phyloP scores from a whole-genome alignment of 495 filamentous ascomycete genomes.

The Jackrogersella minutella region DNA sequence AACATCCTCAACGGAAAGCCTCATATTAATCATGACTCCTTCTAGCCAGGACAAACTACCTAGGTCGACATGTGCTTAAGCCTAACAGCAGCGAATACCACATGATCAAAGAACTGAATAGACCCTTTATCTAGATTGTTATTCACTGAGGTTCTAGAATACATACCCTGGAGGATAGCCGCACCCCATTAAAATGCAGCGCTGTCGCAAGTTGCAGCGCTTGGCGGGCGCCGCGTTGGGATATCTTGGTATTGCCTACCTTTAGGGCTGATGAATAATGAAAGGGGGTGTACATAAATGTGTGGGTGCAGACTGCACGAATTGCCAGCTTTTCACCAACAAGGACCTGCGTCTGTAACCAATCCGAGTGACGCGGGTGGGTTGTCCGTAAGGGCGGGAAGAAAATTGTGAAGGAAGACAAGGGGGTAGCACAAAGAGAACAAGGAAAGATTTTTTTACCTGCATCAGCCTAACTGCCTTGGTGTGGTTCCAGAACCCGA shows the following conservation, averaged over 20 bases:
- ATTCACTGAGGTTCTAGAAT: constrained; percentile 31
- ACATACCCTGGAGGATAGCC: constrained; percentile 1
- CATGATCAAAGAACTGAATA: constrained; percentile 6
- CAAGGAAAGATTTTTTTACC: constrained; percentile 22
- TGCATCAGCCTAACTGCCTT: constrained; percentile 29
- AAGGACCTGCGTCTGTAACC: constrained; percentile 9
- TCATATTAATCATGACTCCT: constrained; percentile 8
- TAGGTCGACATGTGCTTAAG: background rate
- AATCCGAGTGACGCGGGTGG: constrained; percentile 24
- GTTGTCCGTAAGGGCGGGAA: constrained; percentile 12
- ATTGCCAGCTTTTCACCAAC: background rate
- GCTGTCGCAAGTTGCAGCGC: constrained; percentile 13
- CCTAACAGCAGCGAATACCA: constrained; percentile 12
- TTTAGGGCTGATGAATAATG: constrained; percentile 39
- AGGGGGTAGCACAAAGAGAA: constrained; percentile 35
- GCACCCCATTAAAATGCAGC: constrained; percentile 23
- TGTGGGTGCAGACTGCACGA: constrained; percentile 12
- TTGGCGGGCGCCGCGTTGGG: constrained; percentile 19
- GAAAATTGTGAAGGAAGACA: constrained; percentile 27
- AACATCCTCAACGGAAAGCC: constrained; percentile 9
- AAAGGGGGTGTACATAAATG: constrained; percentile 15
- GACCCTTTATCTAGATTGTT: constrained; percentile 14
- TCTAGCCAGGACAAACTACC: constrained; percentile 13
- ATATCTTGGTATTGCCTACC: constrained; percentile 18
- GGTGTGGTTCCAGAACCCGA: constrained; percentile 30